phyloP scores from a whole-genome alignment of 352 stramenopile genomes.

The Thalassiosira mediterranea region DNA sequence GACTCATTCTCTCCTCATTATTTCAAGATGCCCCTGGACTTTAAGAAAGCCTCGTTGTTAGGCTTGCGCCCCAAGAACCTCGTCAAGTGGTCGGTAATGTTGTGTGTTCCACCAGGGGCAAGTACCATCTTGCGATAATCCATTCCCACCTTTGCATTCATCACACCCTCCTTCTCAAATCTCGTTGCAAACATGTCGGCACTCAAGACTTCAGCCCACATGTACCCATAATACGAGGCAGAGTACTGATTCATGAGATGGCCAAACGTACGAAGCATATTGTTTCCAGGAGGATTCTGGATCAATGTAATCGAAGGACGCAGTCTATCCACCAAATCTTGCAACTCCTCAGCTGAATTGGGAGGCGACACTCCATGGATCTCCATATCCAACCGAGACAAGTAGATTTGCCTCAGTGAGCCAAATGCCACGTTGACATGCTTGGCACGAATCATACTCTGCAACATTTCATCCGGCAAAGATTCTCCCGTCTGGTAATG shows the following conservation, averaged over 20 bases:
- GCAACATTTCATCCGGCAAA: slow-evolving; percentile 86
- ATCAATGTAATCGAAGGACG: slow-evolving; percentile 89
- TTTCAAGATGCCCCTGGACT: slow-evolving; percentile 46
- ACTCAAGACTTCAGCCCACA: slow-evolving; percentile 90
- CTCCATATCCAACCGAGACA: slow-evolving; percentile 87
- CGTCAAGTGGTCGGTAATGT: slow-evolving; percentile 86
- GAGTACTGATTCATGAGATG: slow-evolving; percentile 81
- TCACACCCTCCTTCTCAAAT: slow-evolving; percentile 86
- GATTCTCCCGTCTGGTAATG: slow-evolving; percentile 87
- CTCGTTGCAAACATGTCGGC: slow-evolving; percentile 90
- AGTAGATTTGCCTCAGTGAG: slow-evolving; percentile 89
- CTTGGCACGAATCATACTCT: slow-evolving; percentile 87
- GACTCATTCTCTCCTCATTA: too few species aligned
- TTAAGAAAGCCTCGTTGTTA: slow-evolving; percentile 87
- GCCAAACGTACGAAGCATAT: slow-evolving; percentile 87
- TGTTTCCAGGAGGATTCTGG: slow-evolving; percentile 87
- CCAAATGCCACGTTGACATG: slow-evolving; percentile 87
- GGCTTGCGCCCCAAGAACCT: slow-evolving; percentile 87
- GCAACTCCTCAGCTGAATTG: slow-evolving; percentile 34
- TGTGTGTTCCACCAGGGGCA: slow-evolving; percentile 85
- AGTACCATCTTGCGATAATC: slow-evolving; percentile 89
- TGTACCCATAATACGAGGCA: slow-evolving; percentile 80
- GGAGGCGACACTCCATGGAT: slow-evolving; percentile 86
- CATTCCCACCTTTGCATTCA: slow-evolving; percentile 86
- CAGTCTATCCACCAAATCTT: slow-evolving; percentile 81